Evolutionary conservation across 2,329 filamentous ascomycete species (phyloP), one percentile per base, ranked within the genome.

Genomic region (Cercospora beticola): DNA sequence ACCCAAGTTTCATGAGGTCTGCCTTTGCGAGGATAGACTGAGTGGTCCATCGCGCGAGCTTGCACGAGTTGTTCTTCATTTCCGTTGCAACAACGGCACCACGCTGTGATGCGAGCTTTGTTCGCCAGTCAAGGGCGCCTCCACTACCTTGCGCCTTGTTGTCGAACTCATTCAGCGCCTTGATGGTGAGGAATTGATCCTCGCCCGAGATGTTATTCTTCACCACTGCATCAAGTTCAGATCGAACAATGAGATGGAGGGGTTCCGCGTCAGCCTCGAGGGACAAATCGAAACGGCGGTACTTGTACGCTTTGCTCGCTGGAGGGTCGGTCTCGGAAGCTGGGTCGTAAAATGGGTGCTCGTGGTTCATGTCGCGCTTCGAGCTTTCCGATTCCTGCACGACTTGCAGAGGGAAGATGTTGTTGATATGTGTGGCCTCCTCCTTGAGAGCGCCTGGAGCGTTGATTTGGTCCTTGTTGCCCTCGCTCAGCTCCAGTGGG

Each of bases 41-140:
- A 54, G 94, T 93, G 33, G 95, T 97, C 95, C 95, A 99, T 80
- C 95, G 87, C 68, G 95, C 95, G 71, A 99, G 90, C 86, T 99
- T 99, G 91, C 93, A 97, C 79, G 90, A 93, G 88, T 99, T 99
- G 89, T 99, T 99, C 92, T 99, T 99, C 95, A 99, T 99, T 86
- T 99, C 95, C 12, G 95, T 99, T 21, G 95, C 95, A 28, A 99
- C 92, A 54, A 99, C 94, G 67, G 95, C 95, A 89, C 95, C 95
- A 77, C 95, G 91, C 85, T 97, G 94, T 76, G 90, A 93, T 72
- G 92, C 91, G 69, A 99, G 88, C 88, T 99, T 99, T 74, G 90
- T 91, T 80, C 95, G 88, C 95, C 95, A 99, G 87, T 99, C 95
- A 63, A 99, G 87, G 65, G 95, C 95, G 73, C 94, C 93, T 74